Percentiles rank a stretch among this genome's conserved stretches.
phyloP scores from a whole-genome alignment of 2,329 filamentous ascomycete genomes.

The Aureobasidium sp. region DNA sequence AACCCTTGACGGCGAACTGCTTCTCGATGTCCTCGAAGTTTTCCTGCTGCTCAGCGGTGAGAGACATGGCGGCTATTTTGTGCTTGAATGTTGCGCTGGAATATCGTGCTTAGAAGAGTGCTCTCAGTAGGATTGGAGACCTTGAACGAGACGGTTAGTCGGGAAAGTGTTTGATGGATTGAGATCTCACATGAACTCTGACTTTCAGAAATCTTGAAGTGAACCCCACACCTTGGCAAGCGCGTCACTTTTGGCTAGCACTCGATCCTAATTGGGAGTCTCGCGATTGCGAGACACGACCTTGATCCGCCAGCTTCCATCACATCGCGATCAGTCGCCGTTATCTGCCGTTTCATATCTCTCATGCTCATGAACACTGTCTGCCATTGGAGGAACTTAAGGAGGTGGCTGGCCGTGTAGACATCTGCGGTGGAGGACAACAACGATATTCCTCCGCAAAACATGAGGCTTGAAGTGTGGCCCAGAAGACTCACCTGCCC shows the following conservation, averaged over 20 bases:
- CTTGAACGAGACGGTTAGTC: not conserved
- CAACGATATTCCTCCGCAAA: not conserved
- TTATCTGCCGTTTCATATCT: not conserved
- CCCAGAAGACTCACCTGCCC: not conserved
- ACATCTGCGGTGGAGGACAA: not conserved
- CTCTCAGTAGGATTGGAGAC: not conserved
- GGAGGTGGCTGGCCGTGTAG: not conserved
- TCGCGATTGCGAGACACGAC: not conserved
- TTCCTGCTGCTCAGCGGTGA: slow-evolving; percentile 53
- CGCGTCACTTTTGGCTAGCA: slow-evolving; percentile 1
- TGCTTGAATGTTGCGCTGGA: not conserved
- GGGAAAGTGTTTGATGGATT: not conserved
- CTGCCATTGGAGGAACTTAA: not conserved
- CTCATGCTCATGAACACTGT: not conserved
- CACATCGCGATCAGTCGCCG: not conserved
- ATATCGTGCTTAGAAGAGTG: not conserved
- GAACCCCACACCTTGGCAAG: slow-evolving; percentile 10
- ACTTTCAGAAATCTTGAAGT: slow-evolving; percentile 7
- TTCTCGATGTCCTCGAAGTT: slow-evolving; percentile 77
- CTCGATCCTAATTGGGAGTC: not conserved
- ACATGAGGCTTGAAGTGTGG: not conserved
- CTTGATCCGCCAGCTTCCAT: not conserved
- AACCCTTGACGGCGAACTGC: slow-evolving; percentile 96
- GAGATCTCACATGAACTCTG: not conserved
- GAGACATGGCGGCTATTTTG: slow-evolving; percentile 27